Evolutionary conservation across 202 grass and related monocot genomes (phyloP), one percentile per base, ranked within the genome.

Genomic region (Zizania palustris): DNA sequence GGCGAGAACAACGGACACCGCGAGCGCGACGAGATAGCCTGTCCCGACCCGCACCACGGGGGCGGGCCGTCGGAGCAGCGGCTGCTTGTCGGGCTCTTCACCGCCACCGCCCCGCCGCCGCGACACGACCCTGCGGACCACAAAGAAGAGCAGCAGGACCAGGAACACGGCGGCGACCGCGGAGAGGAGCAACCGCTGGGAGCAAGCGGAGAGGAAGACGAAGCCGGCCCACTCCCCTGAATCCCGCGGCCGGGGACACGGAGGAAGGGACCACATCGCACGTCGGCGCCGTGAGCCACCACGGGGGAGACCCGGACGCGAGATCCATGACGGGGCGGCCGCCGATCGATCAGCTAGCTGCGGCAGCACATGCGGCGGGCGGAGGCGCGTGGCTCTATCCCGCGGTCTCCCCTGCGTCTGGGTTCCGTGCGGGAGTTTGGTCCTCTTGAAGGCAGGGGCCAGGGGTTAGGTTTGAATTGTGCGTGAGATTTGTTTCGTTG

Each of bases 191-290:
- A 86, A 11, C 14, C 71, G 86, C 84, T 98, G 95, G 2, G 95
- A 85, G 74, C 91, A 98, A 0, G 58, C 54, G 5, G 91, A 95
- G 35, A 99, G 78, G 77, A 95, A 92, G 9, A 99, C 46, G 87
- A 92, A 90, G 28, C 50, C 74, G 22, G 85, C 62, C 91, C 87
- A 90, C 0, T 84, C 80, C 15, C 67, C 50, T n/a, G 35, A 86
- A 15, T 6, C 86, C 85, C 40, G 80, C 14, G 28, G 9, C 41
- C 33, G 28, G 28, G 28, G 76, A 8, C 3, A 50, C 20, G 19
- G 73, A 37, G 1, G 78, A 69, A 22, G 76, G 44, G 20, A 54
- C n/a, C 51, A 19, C 51, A n/a, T 49, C 49, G 86, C 91, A 97
- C 11, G 84, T 57, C 14, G 61, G 67, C 41, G 79, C 84, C 75